Percentiles rank a stretch among this genome's conserved stretches.
Evolutionary conservation across 1,139 yeast species (phyloP).

Genomic region (Geotrichum histeridarum): DNA sequence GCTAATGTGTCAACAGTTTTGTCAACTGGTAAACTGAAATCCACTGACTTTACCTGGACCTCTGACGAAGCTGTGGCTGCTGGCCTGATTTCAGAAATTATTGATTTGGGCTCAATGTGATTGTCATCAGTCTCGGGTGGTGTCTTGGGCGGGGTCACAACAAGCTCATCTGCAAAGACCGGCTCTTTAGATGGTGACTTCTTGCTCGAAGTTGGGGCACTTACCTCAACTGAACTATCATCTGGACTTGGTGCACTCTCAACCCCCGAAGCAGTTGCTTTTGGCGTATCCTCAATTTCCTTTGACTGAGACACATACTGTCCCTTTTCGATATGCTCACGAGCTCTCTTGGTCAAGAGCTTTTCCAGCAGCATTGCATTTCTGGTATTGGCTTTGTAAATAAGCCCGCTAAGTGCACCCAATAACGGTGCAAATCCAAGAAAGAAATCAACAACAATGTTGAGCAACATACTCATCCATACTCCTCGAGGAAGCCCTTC

Average conservation of each 20-base stretch:
- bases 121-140: too few species aligned
- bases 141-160: too few species aligned
- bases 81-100: too few species aligned
- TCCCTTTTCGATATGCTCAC: conserved; percentile 12
- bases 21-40: neutral
- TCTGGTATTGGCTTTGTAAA: conserved; percentile 71
- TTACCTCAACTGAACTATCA: neutral
- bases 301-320: neutral
- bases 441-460: conserved; percentile 59
- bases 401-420: conserved; percentile 63
- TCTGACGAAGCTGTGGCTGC: too few species aligned
- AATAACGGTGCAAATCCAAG: conserved; percentile 69
- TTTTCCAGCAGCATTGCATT: conserved; percentile 59
- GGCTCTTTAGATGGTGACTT: too few species aligned
- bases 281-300: neutral
- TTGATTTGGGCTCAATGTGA: too few species aligned
- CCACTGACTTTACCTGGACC: too few species aligned
- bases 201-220: neutral
- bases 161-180: too few species aligned
- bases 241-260: neutral
- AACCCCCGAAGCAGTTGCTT: neutral
- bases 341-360: conserved; percentile 14
- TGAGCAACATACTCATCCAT: conserved; percentile 52
- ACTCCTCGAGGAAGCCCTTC: conserved; percentile 58
- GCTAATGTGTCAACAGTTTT: neutral